These are phyloP conservation scores for Mimosa pudica DNA, from an alignment of 306 rosid genomes.

Conservation along the genomic window DNA sequence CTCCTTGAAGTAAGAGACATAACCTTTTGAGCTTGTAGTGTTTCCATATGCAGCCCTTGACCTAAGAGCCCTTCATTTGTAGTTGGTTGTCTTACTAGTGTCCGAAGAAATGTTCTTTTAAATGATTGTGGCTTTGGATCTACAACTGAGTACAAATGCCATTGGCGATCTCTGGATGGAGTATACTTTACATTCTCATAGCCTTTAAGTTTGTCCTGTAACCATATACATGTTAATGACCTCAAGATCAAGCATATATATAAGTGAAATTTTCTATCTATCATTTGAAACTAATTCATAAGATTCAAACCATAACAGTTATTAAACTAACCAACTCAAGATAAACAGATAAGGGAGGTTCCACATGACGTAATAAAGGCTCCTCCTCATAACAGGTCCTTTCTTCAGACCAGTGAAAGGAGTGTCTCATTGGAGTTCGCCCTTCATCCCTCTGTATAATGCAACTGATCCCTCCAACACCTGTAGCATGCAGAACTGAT, in stretches of 20 bases:
- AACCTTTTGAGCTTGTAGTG: conserved; percentile 48
- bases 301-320: conserved; percentile 31
- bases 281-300: conserved; percentile 19
- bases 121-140: conserved; percentile 67
- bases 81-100: conserved; percentile 90
- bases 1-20: conserved; percentile 84
- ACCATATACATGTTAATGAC: conserved; percentile 34
- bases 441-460: conserved; percentile 99
- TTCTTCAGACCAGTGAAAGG: conserved; percentile 91
- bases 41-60: conserved; percentile 58
- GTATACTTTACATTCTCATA: conserved; percentile 78
- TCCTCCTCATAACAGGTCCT: conserved; percentile 78
- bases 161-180: conserved; percentile 95
- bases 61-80: conserved; percentile 70
- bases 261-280: conserved; percentile 6
- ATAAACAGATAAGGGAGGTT: conserved; percentile 91
- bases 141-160: conserved; percentile 88
- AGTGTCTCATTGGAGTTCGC: conserved; percentile 99
- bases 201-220: conserved; percentile 90
- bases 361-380: conserved; percentile 92
- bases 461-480: conserved; percentile 91
- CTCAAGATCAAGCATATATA: conserved; percentile 33
- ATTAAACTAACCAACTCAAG: conserved; percentile 96
- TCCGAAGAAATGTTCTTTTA: conserved; percentile 93
- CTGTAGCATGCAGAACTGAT: conserved; percentile 64